Conservation (phyloP, 768 basidiomycete species). For the Ramaria rubella region DNA sequence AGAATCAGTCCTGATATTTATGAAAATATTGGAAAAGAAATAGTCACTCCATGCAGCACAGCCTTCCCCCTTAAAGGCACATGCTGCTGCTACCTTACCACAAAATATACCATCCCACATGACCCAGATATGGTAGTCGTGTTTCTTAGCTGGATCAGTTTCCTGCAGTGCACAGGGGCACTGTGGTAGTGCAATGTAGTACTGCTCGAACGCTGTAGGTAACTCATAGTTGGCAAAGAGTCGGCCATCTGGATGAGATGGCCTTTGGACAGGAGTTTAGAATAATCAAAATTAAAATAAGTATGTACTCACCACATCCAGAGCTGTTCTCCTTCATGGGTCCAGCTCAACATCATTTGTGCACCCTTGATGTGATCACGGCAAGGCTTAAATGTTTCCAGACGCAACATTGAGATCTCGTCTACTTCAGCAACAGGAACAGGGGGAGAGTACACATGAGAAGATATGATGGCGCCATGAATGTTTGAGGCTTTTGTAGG, state of each 20-base stretch:
- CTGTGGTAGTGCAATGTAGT: neutral
- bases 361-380: neutral
- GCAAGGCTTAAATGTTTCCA: neutral
- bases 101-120: neutral
- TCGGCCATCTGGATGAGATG: neutral
- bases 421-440: too few relatives aligned
- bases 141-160: neutral
- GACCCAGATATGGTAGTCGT: neutral
- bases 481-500: too few relatives aligned
- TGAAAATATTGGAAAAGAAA: neutral
- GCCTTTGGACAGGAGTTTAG: neutral
- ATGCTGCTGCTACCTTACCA: neutral
- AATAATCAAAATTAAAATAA: neutral
- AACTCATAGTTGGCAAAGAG: neutral
- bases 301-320: neutral
- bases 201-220: neutral
- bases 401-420: too few relatives aligned
- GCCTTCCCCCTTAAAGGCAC: neutral
- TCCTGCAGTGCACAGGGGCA: neutral
- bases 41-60: neutral
- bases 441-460: too few relatives aligned
- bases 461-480: too few relatives aligned
- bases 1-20: neutral
- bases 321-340: neutral
- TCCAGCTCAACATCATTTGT: neutral